phyloP scores from a whole-genome alignment of 169 alveolate species.

The Perkinsus marinus region DNA sequence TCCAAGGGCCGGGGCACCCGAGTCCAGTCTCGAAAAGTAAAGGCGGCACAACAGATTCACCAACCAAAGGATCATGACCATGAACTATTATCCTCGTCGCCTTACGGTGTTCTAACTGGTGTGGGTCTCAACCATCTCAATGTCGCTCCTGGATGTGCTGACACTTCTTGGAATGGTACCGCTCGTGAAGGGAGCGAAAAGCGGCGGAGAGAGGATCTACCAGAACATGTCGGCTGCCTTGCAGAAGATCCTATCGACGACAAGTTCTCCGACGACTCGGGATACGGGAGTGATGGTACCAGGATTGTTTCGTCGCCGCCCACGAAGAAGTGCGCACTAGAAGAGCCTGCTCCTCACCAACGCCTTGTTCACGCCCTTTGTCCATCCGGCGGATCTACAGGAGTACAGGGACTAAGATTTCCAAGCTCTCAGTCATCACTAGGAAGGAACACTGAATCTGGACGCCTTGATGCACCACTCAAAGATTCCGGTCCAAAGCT shows the following conservation, averaged over 20 bases:
- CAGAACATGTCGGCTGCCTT: background rate
- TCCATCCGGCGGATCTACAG: too few species aligned
- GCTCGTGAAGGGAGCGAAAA: background rate
- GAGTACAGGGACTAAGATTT: too few species aligned
- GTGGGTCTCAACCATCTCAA: background rate
- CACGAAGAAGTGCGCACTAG: background rate
- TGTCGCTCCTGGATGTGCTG: background rate
- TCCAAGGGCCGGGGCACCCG: too few species aligned
- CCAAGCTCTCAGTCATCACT: too few species aligned
- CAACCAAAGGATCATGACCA: too few species aligned
- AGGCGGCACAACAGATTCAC: too few species aligned
- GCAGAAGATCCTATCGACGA: background rate
- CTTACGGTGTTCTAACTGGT: background rate
- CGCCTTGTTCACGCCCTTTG: too few species aligned
- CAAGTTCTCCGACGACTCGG: background rate
- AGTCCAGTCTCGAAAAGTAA: too few species aligned
- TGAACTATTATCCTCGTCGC: background rate
- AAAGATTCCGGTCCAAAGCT: too few species aligned
- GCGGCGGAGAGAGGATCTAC: background rate
- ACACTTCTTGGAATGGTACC: background rate
- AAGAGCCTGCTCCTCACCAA: background rate
- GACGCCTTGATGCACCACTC: too few species aligned
- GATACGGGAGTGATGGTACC: background rate
- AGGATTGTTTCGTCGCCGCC: background rate
- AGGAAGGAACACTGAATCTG: too few species aligned